Conservation (phyloP, 495 filamentous ascomycete species). For the Articulospora tetracladia region DNA sequence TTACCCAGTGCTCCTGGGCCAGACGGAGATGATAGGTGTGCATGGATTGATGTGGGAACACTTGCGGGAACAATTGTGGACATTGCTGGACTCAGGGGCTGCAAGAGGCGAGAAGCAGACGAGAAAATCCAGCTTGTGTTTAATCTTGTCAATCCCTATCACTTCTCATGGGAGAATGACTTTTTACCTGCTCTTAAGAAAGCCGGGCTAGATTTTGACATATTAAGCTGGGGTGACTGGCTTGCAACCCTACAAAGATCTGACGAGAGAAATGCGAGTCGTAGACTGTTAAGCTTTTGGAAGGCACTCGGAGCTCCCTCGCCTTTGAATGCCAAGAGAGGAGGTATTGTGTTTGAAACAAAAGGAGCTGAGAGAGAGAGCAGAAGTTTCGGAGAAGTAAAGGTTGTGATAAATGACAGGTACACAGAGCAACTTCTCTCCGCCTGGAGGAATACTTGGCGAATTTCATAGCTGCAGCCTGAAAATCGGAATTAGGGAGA, state of each 20-base stretch:
- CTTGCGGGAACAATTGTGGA: slow-evolving; percentile 11
- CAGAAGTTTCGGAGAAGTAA: background rate
- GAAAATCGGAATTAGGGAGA: no score
- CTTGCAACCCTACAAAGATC: slow-evolving; percentile 38
- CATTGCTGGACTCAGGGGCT: slow-evolving; percentile 20
- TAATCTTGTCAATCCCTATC: slow-evolving; percentile 46
- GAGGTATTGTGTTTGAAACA: background rate
- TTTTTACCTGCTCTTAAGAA: slow-evolving; percentile 42
- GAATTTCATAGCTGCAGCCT: no score
- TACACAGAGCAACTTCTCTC: background rate
- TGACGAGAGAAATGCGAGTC: slow-evolving; percentile 51
- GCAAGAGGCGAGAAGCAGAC: slow-evolving; percentile 19
- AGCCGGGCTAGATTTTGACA: slow-evolving; percentile 42
- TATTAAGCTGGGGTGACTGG: slow-evolving; percentile 45
- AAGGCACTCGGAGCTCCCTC: slow-evolving; percentile 31
- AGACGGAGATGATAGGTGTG: slow-evolving; percentile 33
- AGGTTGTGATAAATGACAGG: background rate
- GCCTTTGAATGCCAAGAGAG: slow-evolving; percentile 3
- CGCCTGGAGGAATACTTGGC: slow-evolving; percentile 6
- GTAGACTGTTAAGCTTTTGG: slow-evolving; percentile 58
- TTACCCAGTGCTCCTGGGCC: slow-evolving; percentile 42
- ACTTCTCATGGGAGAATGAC: slow-evolving; percentile 48
- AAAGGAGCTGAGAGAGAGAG: background rate
- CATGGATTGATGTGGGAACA: slow-evolving; percentile 18
- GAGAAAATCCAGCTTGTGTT: slow-evolving; percentile 37